phyloP scores from a whole-genome alignment of 257 asterid genomes.

The Nicotiana tabacum region DNA sequence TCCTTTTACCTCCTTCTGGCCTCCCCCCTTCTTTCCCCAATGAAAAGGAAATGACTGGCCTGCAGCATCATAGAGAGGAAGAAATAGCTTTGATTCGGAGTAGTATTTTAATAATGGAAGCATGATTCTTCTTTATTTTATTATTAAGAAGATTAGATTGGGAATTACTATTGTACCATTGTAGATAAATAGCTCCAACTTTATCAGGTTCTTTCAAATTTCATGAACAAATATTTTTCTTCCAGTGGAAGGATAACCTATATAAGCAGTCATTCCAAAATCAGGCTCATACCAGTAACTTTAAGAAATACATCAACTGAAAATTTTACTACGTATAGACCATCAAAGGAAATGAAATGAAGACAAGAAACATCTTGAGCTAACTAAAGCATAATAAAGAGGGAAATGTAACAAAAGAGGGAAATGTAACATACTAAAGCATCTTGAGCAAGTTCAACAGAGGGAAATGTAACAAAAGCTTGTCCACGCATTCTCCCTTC shows the following conservation, averaged over 20 bases:
- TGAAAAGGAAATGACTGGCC: not conserved
- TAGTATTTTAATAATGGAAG: not conserved
- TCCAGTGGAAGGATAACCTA: not conserved
- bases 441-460: constrained; percentile 74
- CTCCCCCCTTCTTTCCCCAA: not conserved
- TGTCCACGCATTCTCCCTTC: constrained; percentile 99
- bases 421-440: constrained; percentile 55
- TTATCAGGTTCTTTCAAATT: not conserved
- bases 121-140: not conserved
- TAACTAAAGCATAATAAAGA: too few relatives aligned
- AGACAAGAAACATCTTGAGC: not conserved
- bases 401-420: too few relatives aligned
- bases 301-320: not conserved
- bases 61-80: not conserved
- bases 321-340: not conserved
- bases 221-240: not conserved
- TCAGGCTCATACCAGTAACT: not conserved
- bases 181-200: not conserved
- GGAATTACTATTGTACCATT: not conserved
- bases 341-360: not conserved
- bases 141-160: not conserved
- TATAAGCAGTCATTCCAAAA: not conserved
- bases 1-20: not conserved
- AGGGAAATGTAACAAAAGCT: constrained; percentile 90
- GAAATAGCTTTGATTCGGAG: not conserved